phyloP scores from a whole-genome alignment of 2,329 filamentous ascomycete species.

The Orbilia javanica region DNA sequence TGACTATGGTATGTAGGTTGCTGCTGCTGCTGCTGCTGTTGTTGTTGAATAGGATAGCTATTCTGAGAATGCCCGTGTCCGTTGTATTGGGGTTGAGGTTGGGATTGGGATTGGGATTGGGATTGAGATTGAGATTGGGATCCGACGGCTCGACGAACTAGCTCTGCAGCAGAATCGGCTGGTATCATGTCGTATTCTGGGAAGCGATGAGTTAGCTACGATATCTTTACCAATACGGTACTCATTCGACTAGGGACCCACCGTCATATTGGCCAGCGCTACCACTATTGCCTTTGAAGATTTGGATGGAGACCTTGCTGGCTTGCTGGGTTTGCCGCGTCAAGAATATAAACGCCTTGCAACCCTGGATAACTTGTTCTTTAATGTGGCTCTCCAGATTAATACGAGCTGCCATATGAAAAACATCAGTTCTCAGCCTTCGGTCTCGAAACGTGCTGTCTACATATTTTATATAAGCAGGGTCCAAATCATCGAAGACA shows the following conservation, averaged over 20 bases:
- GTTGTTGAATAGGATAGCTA: constrained; percentile 63
- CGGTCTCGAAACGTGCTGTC: constrained; percentile 80
- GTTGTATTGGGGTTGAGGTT: constrained; percentile 64
- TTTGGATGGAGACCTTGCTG: constrained; percentile 82
- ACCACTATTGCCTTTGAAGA: constrained; percentile 85
- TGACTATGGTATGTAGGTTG: constrained; percentile 60
- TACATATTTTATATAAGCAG: constrained; percentile 76
- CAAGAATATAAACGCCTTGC: constrained; percentile 84
- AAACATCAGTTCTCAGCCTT: constrained; percentile 80
- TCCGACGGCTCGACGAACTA: constrained; percentile 76
- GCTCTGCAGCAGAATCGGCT: constrained; percentile 80
- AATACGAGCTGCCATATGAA: constrained; percentile 82
- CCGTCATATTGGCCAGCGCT: constrained; percentile 78
- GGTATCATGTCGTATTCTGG: constrained; percentile 85
- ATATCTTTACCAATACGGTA: constrained; percentile 55
- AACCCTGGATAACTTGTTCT: constrained; percentile 87
- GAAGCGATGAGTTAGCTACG: constrained; percentile 26
- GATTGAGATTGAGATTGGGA: constrained; percentile 65
- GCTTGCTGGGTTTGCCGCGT: constrained; percentile 76
- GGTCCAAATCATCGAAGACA: constrained; percentile 57
- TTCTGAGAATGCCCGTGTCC: constrained; percentile 61
- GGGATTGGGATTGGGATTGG: constrained; percentile 64
- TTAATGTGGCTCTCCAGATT: constrained; percentile 83
- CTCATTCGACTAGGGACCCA: constrained; percentile 63
- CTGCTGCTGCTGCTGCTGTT: constrained; percentile 40